Percentiles rank a stretch among this genome's conserved stretches.
Evolutionary conservation across 257 asterid species (phyloP).

Genomic region (Solanum chiquidenum): DNA sequence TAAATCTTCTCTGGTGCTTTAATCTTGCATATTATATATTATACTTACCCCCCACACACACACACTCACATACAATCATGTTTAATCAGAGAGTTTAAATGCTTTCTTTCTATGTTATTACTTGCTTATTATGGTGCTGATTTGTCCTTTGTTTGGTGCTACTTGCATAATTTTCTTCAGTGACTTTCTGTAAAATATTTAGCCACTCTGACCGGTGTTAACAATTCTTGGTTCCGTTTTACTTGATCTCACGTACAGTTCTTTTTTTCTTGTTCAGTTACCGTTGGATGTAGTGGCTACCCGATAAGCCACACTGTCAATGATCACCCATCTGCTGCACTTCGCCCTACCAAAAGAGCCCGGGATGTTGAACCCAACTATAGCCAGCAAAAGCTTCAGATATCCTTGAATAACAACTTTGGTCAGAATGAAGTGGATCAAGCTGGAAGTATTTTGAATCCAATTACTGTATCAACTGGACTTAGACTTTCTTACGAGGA

Average conservation of each 20-base stretch:
- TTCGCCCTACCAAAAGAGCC: slow-evolving; percentile 27
- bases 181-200: background rate
- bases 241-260: background rate
- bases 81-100: background rate
- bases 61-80: background rate
- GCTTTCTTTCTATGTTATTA: background rate
- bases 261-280: slow-evolving; percentile 26
- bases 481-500: slow-evolving; percentile 53
- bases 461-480: slow-evolving; percentile 57
- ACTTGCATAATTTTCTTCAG: too few species aligned
- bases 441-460: slow-evolving; percentile 35
- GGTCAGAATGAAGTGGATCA: slow-evolving; percentile 26
- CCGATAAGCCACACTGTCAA: slow-evolving; percentile 20
- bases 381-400: slow-evolving; percentile 43
- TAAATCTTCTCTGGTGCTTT: background rate
- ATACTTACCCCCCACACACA: background rate
- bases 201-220: background rate
- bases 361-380: slow-evolving; percentile 29
- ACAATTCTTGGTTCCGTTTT: background rate
- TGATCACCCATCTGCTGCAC: slow-evolving; percentile 21
- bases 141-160: background rate
- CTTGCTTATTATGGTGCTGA: background rate
- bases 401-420: slow-evolving; percentile 33
- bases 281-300: slow-evolving; percentile 33
- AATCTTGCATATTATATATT: background rate